A percentile compares a stretch with the other conserved stretches of the same genome.
These are phyloP conservation scores for Phyllosticta citrichinensis DNA, from an alignment of 2,329 filamentous ascomycete species.

Conservation along the genomic window DNA sequence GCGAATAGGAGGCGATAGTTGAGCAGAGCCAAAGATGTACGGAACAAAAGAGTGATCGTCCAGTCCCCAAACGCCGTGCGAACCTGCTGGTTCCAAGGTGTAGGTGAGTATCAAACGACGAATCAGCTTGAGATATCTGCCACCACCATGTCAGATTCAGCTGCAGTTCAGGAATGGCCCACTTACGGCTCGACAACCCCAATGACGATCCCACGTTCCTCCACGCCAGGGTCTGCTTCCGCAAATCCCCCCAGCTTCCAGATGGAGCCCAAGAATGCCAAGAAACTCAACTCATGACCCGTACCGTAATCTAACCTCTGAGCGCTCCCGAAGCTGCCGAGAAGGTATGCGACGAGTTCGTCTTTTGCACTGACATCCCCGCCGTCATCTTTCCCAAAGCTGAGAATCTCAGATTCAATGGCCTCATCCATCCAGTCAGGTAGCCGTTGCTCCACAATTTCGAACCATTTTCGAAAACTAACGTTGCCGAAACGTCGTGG, in stretches of 20 bases:
- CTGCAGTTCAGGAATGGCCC: constrained; percentile 1
- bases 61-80: constrained; percentile 96
- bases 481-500: constrained; percentile 87
- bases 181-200: constrained; percentile 74
- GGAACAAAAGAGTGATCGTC: constrained; percentile 92
- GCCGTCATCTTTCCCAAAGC: constrained; percentile 21
- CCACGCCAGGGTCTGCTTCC: constrained; percentile 42
- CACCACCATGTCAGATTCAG: constrained; percentile 7
- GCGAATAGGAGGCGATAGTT: constrained; percentile 65
- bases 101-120: constrained; percentile 80
- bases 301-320: constrained; percentile 93
- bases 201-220: constrained; percentile 72
- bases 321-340: constrained; percentile 78
- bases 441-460: constrained; percentile 52
- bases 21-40: constrained; percentile 91
- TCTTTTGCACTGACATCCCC: constrained; percentile 40
- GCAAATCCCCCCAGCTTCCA: constrained; percentile 84
- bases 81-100: constrained; percentile 87
- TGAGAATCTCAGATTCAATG: constrained; percentile 42
- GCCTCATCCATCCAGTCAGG: constrained; percentile 47
- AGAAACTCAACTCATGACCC: constrained; percentile 87
- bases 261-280: constrained; percentile 79
- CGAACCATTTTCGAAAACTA: constrained; percentile 78
- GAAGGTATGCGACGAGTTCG: constrained; percentile 69
- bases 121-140: constrained; percentile 68